Base-by-base conservation (phyloP, 768 basidiomycete species). In the Phylloporus sp. region DNA sequence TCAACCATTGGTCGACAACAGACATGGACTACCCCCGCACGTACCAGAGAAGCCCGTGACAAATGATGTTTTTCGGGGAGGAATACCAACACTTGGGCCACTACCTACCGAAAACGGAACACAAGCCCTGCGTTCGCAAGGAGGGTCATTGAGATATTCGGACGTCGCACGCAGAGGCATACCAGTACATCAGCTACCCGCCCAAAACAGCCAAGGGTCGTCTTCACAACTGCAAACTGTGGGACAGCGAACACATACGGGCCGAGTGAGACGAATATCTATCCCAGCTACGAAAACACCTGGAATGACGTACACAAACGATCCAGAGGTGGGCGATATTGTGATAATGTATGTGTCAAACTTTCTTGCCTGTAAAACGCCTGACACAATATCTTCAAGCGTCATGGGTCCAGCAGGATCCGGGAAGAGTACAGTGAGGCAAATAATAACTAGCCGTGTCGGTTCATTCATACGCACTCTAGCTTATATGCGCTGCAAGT, bases 341-440 rank as follows among this genome's bases (percentile, higher is more conserved):
- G 32, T 34, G 32, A 34, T 34, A 34, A 16, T 34, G 32, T 34
- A 34, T 16, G 32, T 34, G 32, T 6, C 32, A 6, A 34, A 16
- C 6, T 13, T 16, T 34, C n/a, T 34, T 13, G 15, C 10, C 13
- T 34, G 12, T 16, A 16, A 34, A 7, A 16, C n/a, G 32, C 2
- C 32, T 16, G 13, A 16, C 32, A 6, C n/a, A 13, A 34, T 6
- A 12, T 34, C 7, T 7, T 34, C 32, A 5, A 64, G 63, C 26
- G 40, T 57, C 20, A 57, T 62, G 54, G 62, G 59, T 6, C 57
- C 59, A 6, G 61, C 57, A 15, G 59, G 57, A 4, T 27, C 50
- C 11, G 54, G 56, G 3, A 54, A 52, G 32, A 56, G 52, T 31
- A 51, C 55, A 51, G 57, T 61, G 26, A 54, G 56, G 24, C 38